These are phyloP conservation scores for Dryas drummondii DNA, from an alignment of 306 rosid genomes.

Conservation along the genomic window DNA sequence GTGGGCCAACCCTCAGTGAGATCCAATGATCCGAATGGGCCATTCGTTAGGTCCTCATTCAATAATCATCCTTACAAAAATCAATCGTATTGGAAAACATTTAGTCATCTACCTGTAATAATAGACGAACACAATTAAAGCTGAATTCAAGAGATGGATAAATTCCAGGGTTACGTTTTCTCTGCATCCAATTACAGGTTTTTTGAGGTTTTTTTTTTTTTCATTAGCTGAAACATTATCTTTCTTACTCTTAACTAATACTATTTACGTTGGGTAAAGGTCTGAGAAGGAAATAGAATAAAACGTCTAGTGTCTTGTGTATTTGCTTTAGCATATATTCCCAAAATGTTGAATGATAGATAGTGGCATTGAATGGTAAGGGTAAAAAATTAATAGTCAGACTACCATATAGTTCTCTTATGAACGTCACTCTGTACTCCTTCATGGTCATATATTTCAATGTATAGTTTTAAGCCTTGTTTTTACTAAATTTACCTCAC, in stretches of 20 bases:
- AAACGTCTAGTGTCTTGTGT: background rate
- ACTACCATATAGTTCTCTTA: background rate
- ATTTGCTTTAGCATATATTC: background rate
- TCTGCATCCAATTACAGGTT: background rate
- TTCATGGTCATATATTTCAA: background rate
- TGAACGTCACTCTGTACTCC: background rate
- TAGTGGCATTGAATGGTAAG: too few species aligned
- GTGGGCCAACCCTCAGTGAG: too few species aligned
- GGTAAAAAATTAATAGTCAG: background rate
- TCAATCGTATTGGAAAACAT: too few species aligned
- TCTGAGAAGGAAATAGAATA: too few species aligned
- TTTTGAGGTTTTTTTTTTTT: background rate
- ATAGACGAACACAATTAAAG: too few species aligned
- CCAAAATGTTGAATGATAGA: background rate
- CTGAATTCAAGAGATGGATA: background rate
- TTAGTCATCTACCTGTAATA: too few species aligned
- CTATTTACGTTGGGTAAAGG: too few species aligned
- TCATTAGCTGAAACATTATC: background rate
- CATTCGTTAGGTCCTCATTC: too few species aligned
- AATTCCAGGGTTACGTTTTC: background rate
- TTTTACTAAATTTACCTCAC: conserved; percentile 72
- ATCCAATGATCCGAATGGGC: too few species aligned
- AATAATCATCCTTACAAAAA: too few species aligned
- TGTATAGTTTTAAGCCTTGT: conserved; percentile 30
- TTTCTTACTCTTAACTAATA: too few species aligned